These are phyloP conservation scores for Citrus australasica DNA, from an alignment of 345 rosid species.

Conservation along the genomic window DNA sequence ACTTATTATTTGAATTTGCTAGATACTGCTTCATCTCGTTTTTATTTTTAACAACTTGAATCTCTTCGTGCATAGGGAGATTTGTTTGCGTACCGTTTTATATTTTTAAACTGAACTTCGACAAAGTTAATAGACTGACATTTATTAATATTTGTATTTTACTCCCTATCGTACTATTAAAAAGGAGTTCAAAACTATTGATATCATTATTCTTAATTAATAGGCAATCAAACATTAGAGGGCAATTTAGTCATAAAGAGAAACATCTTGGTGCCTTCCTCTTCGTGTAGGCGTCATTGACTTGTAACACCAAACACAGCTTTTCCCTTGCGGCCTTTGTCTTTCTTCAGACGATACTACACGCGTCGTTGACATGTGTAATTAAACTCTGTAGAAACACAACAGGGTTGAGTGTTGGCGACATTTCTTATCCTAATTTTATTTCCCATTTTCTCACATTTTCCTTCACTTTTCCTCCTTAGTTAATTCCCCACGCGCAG, in stretches of 20 bases:
- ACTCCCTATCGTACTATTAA: no score
- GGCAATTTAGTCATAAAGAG: background rate
- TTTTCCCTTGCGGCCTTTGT: background rate
- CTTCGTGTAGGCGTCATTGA: background rate
- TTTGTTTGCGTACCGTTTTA: no score
- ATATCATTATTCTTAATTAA: no score
- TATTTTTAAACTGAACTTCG: no score
- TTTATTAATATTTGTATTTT: no score
- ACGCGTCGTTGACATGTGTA: slow-evolving; percentile 16
- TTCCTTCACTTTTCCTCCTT: background rate
- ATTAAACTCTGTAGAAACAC: background rate
- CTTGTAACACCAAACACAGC: background rate
- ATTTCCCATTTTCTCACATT: background rate
- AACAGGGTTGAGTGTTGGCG: background rate
- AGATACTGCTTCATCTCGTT: no score
- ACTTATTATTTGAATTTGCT: no score
- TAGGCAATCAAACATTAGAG: no score
- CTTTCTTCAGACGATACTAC: background rate
- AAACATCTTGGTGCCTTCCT: background rate
- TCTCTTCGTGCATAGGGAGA: no score
- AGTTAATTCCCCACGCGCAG: background rate
- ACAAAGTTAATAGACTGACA: no score
- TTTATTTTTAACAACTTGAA: no score
- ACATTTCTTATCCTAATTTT: background rate
- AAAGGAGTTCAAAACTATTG: no score